Conservation (phyloP, 257 asterid species). For the Solanum pinnatisectum region DNA sequence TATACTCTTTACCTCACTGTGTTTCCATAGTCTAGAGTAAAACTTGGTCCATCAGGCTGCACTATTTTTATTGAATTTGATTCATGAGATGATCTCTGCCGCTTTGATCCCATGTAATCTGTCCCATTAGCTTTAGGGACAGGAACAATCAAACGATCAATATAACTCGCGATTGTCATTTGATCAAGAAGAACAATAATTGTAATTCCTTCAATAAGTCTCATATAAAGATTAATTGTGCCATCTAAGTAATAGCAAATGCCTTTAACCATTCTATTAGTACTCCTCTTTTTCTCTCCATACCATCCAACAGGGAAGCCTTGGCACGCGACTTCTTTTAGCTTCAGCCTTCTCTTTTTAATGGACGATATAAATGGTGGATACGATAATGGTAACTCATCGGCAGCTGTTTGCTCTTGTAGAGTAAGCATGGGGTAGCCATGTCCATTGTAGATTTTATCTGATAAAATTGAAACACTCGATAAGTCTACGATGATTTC, state of each 20-base stretch:
- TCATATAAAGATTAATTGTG: constrained; percentile 53
- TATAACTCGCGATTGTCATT: constrained; percentile 33
- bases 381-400: constrained; percentile 20
- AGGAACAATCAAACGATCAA: constrained; percentile 37
- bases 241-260: constrained; percentile 57
- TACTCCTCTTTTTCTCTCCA: constrained; percentile 32
- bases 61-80: not conserved
- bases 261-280: constrained; percentile 31
- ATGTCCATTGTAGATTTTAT: constrained; percentile 26
- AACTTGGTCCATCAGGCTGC: constrained; percentile 22
- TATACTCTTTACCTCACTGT: constrained; percentile 12
- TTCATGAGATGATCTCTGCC: not conserved
- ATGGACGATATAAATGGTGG: constrained; percentile 42
- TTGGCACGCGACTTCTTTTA: constrained; percentile 39
- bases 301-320: constrained; percentile 48
- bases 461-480: constrained; percentile 12
- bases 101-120: constrained; percentile 24
- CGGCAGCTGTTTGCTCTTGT: constrained; percentile 34
- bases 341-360: constrained; percentile 41
- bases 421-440: constrained; percentile 43
- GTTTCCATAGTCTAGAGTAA: constrained; percentile 34
- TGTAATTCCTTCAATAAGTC: constrained; percentile 63
- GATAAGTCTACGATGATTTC: constrained; percentile 39
- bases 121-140: constrained; percentile 61
- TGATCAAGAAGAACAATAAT: constrained; percentile 52